Evolutionary conservation across 768 basidiomycete species (phyloP), one percentile per base, ranked within the genome.

Genomic region (Vishniacozyma victoriae): DNA sequence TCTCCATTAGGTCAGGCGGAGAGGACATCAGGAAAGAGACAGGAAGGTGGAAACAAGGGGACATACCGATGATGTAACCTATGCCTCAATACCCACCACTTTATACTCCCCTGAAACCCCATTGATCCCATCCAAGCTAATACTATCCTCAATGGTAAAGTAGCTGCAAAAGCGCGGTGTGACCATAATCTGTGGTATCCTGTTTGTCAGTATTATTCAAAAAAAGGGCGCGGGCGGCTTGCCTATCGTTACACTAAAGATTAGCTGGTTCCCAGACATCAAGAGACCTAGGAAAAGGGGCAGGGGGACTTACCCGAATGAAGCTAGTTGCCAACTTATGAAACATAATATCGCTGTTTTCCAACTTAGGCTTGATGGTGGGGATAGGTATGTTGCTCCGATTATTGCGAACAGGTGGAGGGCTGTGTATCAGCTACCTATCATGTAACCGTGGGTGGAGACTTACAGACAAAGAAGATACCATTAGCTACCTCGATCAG

Each of bases 111-210:
- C 62, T 87, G 86, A 56, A 86, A 84, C 0, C 81, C 86, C 40
- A 82, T 78, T 3, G 82, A 79, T 0, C 86, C 86, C 64, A 87
- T 72, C 23, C 78, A 70, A 16, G 85, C 83, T 25, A 87, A 72
- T 18, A 78, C 69, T 4, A 82, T 56, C 11, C 85, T 76, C 33
- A 85, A 78, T 9, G 74, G 75, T 15, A 78, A 47, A 1, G 73
- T 73, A 4, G 85, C 85, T 16, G 77, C 76, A 67, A 85, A 86
- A 1, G 84, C 76, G 3, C 79, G 78, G 60, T 87, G 86, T 4
- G 85, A 85, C 70, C 83, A 86, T n/a, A 87, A 71, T 0, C 85
- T 77, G 63, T 87, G 85, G 64, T 87, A 87, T 1, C 85, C 85
- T 56, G 84, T 75, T 2, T 26, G 50, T 52, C 31, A 46, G 37